phyloP scores from a whole-genome alignment of 345 rosid species.

The Lumnitzera littorea region DNA sequence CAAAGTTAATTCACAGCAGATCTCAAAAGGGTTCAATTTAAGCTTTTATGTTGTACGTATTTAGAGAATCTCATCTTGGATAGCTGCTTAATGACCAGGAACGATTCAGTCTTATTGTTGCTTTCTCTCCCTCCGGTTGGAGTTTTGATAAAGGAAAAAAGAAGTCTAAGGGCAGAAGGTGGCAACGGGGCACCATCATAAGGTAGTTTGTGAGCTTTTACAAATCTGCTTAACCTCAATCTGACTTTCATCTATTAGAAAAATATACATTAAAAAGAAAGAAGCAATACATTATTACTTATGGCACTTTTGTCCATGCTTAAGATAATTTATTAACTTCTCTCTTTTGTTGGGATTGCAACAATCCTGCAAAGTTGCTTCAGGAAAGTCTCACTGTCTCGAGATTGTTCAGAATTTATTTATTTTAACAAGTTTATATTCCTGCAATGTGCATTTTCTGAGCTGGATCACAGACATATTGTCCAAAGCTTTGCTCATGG shows the following conservation, averaged over 20 bases:
- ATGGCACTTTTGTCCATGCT: no score
- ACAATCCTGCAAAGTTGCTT: not conserved
- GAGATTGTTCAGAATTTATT: no score
- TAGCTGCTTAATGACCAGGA: conserved; percentile 29
- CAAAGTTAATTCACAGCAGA: no score
- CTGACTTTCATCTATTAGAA: not conserved
- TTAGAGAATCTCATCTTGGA: no score
- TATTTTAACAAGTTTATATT: no score
- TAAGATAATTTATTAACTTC: no score
- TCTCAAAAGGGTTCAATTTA: no score
- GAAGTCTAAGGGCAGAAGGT: conserved; percentile 78
- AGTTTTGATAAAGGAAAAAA: conserved; percentile 77
- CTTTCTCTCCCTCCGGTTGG: conserved; percentile 98
- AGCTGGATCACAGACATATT: no score
- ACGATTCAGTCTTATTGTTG: conserved; percentile 73
- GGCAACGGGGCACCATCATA: conserved; percentile 93
- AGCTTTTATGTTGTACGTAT: not conserved
- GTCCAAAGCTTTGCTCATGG: not conserved
- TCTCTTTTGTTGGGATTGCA: not conserved
- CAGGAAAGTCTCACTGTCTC: no score
- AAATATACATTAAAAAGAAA: not conserved
- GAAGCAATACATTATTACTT: not conserved
- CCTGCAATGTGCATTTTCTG: no score
- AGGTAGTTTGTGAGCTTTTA: conserved; percentile 35
- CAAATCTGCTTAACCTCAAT: not conserved